Evolutionary conservation across 805 yeast species (phyloP), one percentile per base, ranked within the genome.

Genomic region (Kockiozyma suomiensis): DNA sequence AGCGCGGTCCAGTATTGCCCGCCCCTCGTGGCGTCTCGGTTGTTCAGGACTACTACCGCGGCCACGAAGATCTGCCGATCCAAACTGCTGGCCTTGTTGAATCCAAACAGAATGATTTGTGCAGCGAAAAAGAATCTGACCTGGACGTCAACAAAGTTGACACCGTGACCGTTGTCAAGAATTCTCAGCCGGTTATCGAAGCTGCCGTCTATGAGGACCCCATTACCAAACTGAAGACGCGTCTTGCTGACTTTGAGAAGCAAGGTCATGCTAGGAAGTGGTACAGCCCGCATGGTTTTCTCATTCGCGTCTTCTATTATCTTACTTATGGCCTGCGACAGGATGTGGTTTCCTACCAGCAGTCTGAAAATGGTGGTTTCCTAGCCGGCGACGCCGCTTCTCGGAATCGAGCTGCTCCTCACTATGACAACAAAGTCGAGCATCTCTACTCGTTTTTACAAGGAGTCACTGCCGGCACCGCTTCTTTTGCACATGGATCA

Each of bases 401-500:
- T 72, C 62, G 64, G 7, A 60, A 60, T 32, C 26, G 25, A n/a
- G 76, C 76, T 59, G 83, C 90, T 61, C 85, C 83, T 72, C 83
- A 79, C 68, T 87, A 87, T 73, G 88, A 86, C 71, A 84, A 83
- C 80, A 84, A 84, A 72, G 76, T 85, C 59, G 93, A 87, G 74
- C 85, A 80, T 72, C 73, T 87, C 65, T 87, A 82, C 72, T 82
- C 92, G 2, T 76, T 86, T 63, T 75, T 86, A 56, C 93, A 87
- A 74, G 85, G 84, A 54, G 73, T 86, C 64, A 86, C 92, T 43
- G 92, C 93, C 15, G 81, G 85, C 66, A 86, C 90, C 52, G 86
- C 86, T 86, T 86, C 92, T 1, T 86, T 87, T 73, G 89, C 92
- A 5, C 93, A 87, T 70, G 93, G 93, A 58, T 85, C 93, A 41